Conservation (phyloP, 805 yeast species). For the Pichia eremophila region DNA sequence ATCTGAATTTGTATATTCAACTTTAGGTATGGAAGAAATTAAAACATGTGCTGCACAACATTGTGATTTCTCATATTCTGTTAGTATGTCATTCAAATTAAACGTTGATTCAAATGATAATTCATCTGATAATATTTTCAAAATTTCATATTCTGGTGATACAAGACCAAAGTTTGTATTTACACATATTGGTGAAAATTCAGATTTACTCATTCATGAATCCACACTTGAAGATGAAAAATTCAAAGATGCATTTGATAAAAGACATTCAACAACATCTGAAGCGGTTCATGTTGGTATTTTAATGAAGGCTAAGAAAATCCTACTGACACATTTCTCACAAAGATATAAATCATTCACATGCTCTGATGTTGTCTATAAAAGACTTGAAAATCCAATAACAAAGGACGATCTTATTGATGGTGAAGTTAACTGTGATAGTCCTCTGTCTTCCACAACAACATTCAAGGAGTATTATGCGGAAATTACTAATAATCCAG, state of each 20-base stretch:
- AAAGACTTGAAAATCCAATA: conserved; percentile 14
- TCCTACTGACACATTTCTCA: conserved; percentile 84
- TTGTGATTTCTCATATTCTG: conserved; percentile 74
- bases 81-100: conserved; percentile 40
- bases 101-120: not conserved
- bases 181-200: conserved; percentile 46
- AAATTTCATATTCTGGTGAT: conserved; percentile 87
- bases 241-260: conserved; percentile 65
- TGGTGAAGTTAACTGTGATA: not conserved
- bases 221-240: conserved; percentile 82
- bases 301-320: conserved; percentile 60
- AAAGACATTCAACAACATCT: conserved; percentile 79
- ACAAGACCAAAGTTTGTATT: conserved; percentile 73
- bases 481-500: conserved; percentile 11
- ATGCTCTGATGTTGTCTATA: conserved; percentile 18
- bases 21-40: conserved; percentile 35
- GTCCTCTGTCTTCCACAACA: conserved; percentile 3
- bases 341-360: conserved; percentile 67
- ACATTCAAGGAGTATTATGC: conserved; percentile 13
- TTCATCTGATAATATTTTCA: conserved; percentile 32
- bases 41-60: conserved; percentile 72
- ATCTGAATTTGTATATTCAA: conserved; percentile 27
- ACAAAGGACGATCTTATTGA: conserved; percentile 5
- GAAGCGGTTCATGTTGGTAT: conserved; percentile 72
- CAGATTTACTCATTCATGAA: conserved; percentile 83